A percentile compares a stretch with the other conserved stretches of the same genome.
These are phyloP conservation scores for Grosmannia huntii DNA, from an alignment of 2,329 filamentous ascomycete species.

Conservation along the genomic window DNA sequence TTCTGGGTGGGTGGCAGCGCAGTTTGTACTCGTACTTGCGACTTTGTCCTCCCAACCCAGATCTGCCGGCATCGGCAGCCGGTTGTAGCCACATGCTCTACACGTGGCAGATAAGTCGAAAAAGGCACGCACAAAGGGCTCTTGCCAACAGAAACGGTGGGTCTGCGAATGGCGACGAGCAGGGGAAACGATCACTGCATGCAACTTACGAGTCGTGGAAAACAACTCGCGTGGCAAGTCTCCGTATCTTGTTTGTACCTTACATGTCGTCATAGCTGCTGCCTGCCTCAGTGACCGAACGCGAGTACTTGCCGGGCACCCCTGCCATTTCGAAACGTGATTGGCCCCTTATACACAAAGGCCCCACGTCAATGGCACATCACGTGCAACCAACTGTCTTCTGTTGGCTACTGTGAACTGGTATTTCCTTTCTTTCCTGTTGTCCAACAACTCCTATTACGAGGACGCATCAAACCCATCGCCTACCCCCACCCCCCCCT, in stretches of 20 bases:
- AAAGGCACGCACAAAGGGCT: not conserved
- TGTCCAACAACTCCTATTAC: too few species aligned
- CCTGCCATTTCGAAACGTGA: not conserved
- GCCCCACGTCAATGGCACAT: not conserved
- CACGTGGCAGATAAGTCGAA: constrained; percentile 2
- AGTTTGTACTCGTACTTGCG: not conserved
- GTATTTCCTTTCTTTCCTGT: too few species aligned
- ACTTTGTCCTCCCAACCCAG: not conserved
- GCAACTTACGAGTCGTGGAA: not conserved
- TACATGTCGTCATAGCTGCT: not conserved
- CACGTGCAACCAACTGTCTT: not conserved
- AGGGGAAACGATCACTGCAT: not conserved
- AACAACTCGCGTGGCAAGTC: not conserved
- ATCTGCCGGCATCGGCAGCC: not conserved
- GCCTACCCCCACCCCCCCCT: too few species aligned
- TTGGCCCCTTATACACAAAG: not conserved
- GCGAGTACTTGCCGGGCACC: too few species aligned
- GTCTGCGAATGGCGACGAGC: not conserved
- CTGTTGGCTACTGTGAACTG: too few species aligned
- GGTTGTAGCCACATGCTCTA: not conserved
- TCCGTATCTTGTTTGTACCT: not conserved
- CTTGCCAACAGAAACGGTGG: not conserved
- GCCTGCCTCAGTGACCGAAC: not conserved
- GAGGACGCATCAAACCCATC: not conserved
- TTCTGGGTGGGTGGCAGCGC: not conserved